Conservation (phyloP, 2,329 filamentous ascomycete species). For the Phialocephala sp. region DNA sequence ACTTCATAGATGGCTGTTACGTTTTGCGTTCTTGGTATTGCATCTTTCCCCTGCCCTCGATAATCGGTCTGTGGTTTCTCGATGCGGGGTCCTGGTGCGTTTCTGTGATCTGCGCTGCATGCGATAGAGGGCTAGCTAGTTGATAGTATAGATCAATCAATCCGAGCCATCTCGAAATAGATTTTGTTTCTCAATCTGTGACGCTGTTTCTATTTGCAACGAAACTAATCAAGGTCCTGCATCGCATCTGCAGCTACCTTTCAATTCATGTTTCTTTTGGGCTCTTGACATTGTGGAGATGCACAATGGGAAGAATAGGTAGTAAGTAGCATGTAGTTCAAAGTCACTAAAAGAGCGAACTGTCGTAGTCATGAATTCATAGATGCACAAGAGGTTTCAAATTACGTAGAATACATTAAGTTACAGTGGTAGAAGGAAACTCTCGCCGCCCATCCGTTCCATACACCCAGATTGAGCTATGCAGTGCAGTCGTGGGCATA, state of each 20-base stretch:
- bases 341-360: not conserved
- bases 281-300: not conserved
- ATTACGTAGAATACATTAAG: constrained; percentile 41
- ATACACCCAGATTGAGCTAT: not conserved
- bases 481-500: not conserved
- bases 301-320: not conserved
- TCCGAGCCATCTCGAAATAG: constrained; percentile 8
- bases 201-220: too few species aligned
- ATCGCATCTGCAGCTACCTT: too few species aligned
- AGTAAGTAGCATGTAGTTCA: not conserved
- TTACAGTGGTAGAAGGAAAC: constrained; percentile 10
- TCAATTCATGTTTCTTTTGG: too few species aligned
- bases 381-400: constrained; percentile 18
- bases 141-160: constrained; percentile 28
- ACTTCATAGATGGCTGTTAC: constrained; percentile 23
- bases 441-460: constrained; percentile 3
- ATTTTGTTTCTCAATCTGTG: not conserved
- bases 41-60: constrained; percentile 8
- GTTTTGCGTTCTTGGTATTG: constrained; percentile 10
- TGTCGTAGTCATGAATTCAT: constrained; percentile 8
- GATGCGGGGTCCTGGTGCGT: not conserved
- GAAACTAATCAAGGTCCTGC: too few species aligned
- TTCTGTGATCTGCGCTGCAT: constrained; percentile 1
- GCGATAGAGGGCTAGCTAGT: constrained; percentile 17
- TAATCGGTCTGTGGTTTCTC: not conserved